Conservation (phyloP, 495 filamentous ascomycete species). For the Aspergillus saccharolyticus region DNA sequence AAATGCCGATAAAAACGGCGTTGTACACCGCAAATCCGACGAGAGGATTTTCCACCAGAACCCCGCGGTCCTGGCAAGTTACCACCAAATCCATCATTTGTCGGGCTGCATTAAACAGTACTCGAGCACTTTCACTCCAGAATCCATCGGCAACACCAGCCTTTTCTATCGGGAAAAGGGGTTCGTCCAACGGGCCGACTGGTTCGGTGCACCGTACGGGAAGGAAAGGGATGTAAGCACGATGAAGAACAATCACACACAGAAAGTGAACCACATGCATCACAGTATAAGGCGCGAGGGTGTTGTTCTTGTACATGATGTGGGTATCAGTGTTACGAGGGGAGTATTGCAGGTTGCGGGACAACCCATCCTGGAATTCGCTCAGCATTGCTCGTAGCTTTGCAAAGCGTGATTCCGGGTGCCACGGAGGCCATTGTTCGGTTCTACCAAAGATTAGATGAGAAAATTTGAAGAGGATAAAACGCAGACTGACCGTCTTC, state of each 20-base stretch:
- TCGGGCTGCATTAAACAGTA: slow-evolving; percentile 66
- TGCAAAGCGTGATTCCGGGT: slow-evolving; percentile 55
- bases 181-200: slow-evolving; percentile 67
- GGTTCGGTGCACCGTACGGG: slow-evolving; percentile 65
- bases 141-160: slow-evolving; percentile 51
- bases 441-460: slow-evolving; percentile 18
- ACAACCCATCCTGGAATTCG: slow-evolving; percentile 62
- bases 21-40: slow-evolving; percentile 79
- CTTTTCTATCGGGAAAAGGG: slow-evolving; percentile 55
- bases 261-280: slow-evolving; percentile 75
- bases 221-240: slow-evolving; percentile 79
- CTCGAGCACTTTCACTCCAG: slow-evolving; percentile 70
- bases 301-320: slow-evolving; percentile 64
- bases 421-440: slow-evolving; percentile 60
- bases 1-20: slow-evolving; percentile 66
- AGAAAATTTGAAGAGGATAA: background rate
- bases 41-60: slow-evolving; percentile 72
- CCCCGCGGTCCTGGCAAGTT: slow-evolving; percentile 65
- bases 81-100: slow-evolving; percentile 72
- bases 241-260: slow-evolving; percentile 72
- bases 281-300: slow-evolving; percentile 67
- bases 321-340: slow-evolving; percentile 74
- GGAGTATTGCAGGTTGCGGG: slow-evolving; percentile 65
- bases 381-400: slow-evolving; percentile 55
- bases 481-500: slow-evolving; percentile 44